Conservation (phyloP, 23 red algal genomes). For the Chondrus crispus region DNA sequence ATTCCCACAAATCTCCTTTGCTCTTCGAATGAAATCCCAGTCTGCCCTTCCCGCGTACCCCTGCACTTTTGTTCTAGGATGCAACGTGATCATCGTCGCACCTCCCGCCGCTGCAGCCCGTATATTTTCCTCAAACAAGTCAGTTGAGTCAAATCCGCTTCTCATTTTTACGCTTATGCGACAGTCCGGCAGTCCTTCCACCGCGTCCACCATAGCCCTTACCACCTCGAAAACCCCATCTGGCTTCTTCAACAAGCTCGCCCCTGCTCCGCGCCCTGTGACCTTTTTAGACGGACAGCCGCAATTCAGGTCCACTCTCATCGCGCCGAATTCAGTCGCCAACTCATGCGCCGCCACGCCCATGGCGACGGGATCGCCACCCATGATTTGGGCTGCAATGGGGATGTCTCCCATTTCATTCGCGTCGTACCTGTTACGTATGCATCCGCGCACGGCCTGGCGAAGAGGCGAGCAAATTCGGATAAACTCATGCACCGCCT, state of each 20-base stretch:
- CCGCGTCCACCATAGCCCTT: not conserved
- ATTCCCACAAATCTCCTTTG: not conserved
- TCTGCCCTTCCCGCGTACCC: constrained; percentile 25
- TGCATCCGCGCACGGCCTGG: not conserved
- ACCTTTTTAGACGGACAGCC: constrained; percentile 2
- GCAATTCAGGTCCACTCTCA: constrained; percentile 25
- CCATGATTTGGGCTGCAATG: constrained; percentile 19
- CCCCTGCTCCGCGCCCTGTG: not conserved
- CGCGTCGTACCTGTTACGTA: not conserved
- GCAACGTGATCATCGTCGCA: not conserved
- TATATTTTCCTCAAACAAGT: constrained; percentile 6
- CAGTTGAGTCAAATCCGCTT: not conserved
- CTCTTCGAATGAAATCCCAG: not conserved
- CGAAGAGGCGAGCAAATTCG: not conserved
- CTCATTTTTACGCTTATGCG: constrained; percentile 20
- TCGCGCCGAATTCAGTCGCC: not conserved
- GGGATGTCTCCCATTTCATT: not conserved
- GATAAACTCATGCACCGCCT: constrained; percentile 14
- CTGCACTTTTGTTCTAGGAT: constrained; percentile 24
- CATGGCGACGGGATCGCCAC: not conserved
- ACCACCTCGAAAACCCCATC: not conserved
- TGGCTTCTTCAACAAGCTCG: constrained; percentile 1
- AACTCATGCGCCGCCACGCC: constrained; percentile 1
- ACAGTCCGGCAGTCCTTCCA: not conserved
- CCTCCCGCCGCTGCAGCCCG: not conserved